Base-by-base conservation (phyloP, 2,329 filamentous ascomycete genomes). In the Clonostachys chloroleuca region DNA sequence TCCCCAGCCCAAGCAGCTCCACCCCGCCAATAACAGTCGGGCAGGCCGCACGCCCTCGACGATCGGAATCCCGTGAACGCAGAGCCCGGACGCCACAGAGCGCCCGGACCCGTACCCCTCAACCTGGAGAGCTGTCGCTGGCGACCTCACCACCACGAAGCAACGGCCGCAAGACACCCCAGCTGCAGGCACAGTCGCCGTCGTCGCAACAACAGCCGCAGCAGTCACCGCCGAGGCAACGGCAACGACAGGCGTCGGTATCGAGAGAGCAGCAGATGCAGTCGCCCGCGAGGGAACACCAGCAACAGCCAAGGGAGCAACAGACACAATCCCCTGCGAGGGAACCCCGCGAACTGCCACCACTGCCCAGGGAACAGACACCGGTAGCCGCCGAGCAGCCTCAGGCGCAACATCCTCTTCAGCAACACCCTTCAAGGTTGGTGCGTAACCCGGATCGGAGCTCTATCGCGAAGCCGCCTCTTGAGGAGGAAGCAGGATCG, bases 401-500 rank as follows among this genome's bases (percentile, higher is more conserved):
- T 56, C 57, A 52, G 24, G 48, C 47, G 45, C 41, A 55, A 52
- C 24, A 30, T 30, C 24, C 24, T 30, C 24, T 30, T 30, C 24
- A 30, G 6, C 24, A 30, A 30, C 24, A 30, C 24, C 24, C 24
- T 6, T 56, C 50, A 68, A 68, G 43, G 81, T 75, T 57, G 69
- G 66, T 43, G 66, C 33, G 17, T 6, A 40, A 40, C 17, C 34
- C 37, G 6, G 8, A 30, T 24, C 36, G 76, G 46, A 77, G 66
- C 59, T 84, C 79, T 17, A 81, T 82, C 53, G 75, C 77, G 44
- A 83, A 83, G 54, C 64, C 69, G 20, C 78, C 77, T 14, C 56
- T 75, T 5, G 59, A 57, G 24, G 67, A 70, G 20, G 62, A 65
- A 9, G 14, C 20, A 14, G 37, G 34, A 14, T 13, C 24, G 5